phyloP scores from a whole-genome alignment of 73 alveolate genomes.

The Breviolum minutum region DNA sequence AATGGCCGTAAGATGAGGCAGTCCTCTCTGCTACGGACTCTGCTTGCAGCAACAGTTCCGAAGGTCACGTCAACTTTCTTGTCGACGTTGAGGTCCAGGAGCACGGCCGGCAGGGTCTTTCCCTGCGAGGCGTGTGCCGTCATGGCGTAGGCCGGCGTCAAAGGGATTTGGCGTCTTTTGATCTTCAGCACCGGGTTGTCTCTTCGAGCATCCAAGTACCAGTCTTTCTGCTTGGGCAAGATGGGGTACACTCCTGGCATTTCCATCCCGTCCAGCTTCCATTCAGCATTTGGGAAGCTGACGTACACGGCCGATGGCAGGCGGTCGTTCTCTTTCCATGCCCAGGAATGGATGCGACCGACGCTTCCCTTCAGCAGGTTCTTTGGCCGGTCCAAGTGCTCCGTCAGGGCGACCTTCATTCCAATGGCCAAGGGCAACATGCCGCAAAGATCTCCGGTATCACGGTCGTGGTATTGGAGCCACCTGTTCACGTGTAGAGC shows the following conservation, averaged over 20 bases:
- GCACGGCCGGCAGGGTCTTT: slow-evolving; percentile 50
- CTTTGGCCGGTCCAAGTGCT: slow-evolving; percentile 20
- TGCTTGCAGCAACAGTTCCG: slow-evolving; percentile 46
- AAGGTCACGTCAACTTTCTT: slow-evolving; percentile 58
- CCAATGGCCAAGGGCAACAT: slow-evolving; percentile 12
- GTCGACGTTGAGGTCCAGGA: slow-evolving; percentile 63
- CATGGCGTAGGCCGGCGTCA: slow-evolving; percentile 64
- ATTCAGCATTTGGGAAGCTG: background rate
- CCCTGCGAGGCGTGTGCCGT: slow-evolving; percentile 66
- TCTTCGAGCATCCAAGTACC: slow-evolving; percentile 21
- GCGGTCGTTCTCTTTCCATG: background rate
- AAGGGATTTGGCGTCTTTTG: slow-evolving; percentile 24
- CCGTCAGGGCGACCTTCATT: background rate
- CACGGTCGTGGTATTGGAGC: background rate
- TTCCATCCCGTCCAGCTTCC: slow-evolving; percentile 1
- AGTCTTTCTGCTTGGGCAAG: background rate
- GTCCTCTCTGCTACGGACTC: slow-evolving; percentile 43
- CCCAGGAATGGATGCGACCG: slow-evolving; percentile 27
- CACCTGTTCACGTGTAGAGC: background rate
- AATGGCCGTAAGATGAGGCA: slow-evolving; percentile 41
- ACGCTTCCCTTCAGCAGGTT: background rate
- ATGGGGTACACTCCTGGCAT: slow-evolving; percentile 39
- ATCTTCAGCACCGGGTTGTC: background rate
- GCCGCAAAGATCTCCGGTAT: slow-evolving; percentile 11
- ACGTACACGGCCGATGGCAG: slow-evolving; percentile 39